Base-by-base conservation (phyloP, 2,329 filamentous ascomycete genomes). In the Pseudocercospora cruenta region DNA sequence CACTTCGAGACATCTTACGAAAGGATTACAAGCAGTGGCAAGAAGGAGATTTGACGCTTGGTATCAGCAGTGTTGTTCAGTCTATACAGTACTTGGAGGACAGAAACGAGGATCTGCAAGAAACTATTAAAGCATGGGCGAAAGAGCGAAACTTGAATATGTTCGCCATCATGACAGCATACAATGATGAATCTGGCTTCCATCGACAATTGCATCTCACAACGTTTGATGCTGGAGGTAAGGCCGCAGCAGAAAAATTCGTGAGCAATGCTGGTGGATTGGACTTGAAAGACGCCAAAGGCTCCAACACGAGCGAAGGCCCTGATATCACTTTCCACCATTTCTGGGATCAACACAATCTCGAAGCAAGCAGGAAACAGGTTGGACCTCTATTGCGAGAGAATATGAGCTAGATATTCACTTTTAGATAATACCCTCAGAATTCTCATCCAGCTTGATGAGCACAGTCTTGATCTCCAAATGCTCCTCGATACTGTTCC, bases 1-100 rank as follows among this genome's bases (percentile, higher is more conserved):
- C 79, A 43, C 78, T 93, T 70, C 80, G 84, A 22, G 91, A 94
- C 71, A 85, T 94, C 45, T 78, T 94, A 60, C 84, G 90, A 69
- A 94, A 94, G 77, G 92, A 96, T 79, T 96, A 94, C 80, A 96
- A 96, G 80, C 85, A 91, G 74, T 95, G 91, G 91, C 80, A 80
- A 10, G 86, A 88, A 63, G 80, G 78, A 60, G 77, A 71, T 0
- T 75, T 87, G 43, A 82, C 80, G 19, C 82, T 94, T 4, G 91
- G 91, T n/a, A 87, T 92, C 62, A 87, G 87, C 72, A 86, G 86
- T 49, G 82, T 90, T 2, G 87, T 91, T 2, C 88, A 88, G 70
- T 79, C 84, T n/a, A 78, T 94, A 5, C 78, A 79, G 4, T 91
- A 88, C 68, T 78, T 94, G 45, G 75, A 87, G 10, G 73, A 78